phyloP scores from a whole-genome alignment of 1,284 basidiomycete genomes.

The Ustilago cynodontis region DNA sequence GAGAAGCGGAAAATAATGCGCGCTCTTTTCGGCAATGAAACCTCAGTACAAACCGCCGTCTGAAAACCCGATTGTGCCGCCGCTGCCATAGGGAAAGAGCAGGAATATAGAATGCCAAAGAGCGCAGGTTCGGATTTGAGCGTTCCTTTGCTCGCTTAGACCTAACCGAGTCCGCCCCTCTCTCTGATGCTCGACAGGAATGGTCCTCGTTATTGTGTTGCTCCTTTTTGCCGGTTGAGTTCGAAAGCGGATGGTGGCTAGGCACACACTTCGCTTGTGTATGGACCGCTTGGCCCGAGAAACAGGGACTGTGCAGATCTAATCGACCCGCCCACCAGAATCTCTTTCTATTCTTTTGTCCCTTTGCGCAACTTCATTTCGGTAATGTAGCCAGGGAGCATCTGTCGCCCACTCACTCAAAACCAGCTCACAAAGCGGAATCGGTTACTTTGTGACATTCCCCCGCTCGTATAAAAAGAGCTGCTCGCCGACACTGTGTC shows the following conservation, averaged over 20 bases:
- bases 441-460: neutral
- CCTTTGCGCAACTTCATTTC: neutral
- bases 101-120: neutral
- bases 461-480: slow-evolving; percentile 11
- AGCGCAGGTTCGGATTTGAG: slow-evolving; percentile 17
- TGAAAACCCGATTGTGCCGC: slow-evolving; percentile 5
- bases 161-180: slow-evolving; percentile 22
- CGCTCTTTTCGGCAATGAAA: slow-evolving; percentile 4
- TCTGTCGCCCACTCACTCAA: neutral
- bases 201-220: slow-evolving; percentile 1
- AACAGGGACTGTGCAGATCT: slow-evolving; percentile 6
- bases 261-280: neutral
- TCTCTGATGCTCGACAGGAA: slow-evolving; percentile 3
- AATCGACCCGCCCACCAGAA: neutral
- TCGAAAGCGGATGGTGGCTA: neutral
- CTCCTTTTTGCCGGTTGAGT: neutral
- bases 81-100: slow-evolving; percentile 1
- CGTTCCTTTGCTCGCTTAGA: slow-evolving; percentile 39
- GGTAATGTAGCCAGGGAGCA: neutral
- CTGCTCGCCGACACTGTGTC: no score
- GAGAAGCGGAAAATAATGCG: neutral
- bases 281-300: slow-evolving; percentile 8
- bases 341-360: neutral
- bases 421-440: neutral
- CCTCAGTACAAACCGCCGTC: neutral